A percentile compares a stretch with the other conserved stretches of the same genome.
phyloP scores from a whole-genome alignment of 805 yeast genomes.

The Lipomyces spencermartinsiae region DNA sequence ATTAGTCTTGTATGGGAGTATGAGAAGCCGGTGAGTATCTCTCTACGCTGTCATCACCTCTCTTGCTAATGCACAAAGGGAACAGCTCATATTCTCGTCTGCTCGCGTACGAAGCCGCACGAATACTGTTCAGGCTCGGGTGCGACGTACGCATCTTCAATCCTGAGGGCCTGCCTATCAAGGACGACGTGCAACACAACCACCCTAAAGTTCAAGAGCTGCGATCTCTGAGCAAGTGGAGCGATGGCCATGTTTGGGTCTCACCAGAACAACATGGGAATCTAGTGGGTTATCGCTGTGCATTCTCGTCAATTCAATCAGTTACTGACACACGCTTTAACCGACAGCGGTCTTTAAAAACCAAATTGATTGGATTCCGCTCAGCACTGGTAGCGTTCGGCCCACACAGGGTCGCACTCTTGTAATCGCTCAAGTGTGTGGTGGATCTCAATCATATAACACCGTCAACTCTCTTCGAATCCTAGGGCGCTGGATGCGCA shows the following conservation, averaged over 20 bases:
- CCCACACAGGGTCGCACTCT: slow-evolving; percentile 23
- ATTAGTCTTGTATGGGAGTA: slow-evolving; percentile 14
- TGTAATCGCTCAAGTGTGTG: slow-evolving; percentile 17
- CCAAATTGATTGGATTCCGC: slow-evolving; percentile 21
- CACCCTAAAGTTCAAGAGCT: slow-evolving; percentile 20
- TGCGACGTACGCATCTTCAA: slow-evolving; percentile 21
- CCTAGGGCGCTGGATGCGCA: slow-evolving; percentile 23
- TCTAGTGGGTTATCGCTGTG: neutral
- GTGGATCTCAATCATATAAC: slow-evolving; percentile 19
- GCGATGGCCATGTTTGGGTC: slow-evolving; percentile 21
- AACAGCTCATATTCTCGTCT: slow-evolving; percentile 16
- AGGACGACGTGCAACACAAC: slow-evolving; percentile 13
- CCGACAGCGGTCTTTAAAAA: slow-evolving; percentile 20
- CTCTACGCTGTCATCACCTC: too few species aligned
- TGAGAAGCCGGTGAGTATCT: slow-evolving; percentile 7
- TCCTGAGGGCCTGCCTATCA: slow-evolving; percentile 16
- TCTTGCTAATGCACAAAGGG: too few species aligned
- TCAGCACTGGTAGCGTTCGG: slow-evolving; percentile 16
- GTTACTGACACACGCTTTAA: neutral
- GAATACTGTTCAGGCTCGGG: slow-evolving; percentile 18
- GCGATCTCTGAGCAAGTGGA: slow-evolving; percentile 17
- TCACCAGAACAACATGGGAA: slow-evolving; percentile 19
- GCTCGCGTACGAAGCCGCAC: slow-evolving; percentile 16
- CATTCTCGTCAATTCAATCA: neutral
- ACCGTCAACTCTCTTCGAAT: slow-evolving; percentile 19